Conservation (phyloP, 2,329 filamentous ascomycete genomes). For the Aspergillus tubingensis region DNA sequence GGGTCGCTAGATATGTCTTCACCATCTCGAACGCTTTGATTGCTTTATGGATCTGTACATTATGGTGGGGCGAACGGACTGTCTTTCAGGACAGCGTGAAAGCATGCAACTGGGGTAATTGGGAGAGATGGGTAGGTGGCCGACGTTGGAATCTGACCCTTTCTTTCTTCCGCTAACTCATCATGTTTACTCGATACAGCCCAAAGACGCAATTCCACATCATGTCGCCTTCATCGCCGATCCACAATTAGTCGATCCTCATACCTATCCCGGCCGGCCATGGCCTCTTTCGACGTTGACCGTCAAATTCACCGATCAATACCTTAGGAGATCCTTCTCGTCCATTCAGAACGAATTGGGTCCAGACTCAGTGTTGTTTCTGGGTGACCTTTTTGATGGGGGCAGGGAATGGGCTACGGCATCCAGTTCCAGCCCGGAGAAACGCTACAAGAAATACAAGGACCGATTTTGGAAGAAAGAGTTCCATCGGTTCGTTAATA, state of each 20-base stretch:
- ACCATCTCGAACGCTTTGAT: constrained; percentile 66
- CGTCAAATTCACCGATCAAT: constrained; percentile 80
- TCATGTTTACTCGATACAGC: constrained; percentile 53
- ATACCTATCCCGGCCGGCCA: constrained; percentile 86
- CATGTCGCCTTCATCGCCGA: constrained; percentile 83
- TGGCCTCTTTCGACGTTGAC: constrained; percentile 70
- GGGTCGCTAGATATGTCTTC: constrained; percentile 24
- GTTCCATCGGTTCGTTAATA: constrained; percentile 79
- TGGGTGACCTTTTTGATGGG: constrained; percentile 94
- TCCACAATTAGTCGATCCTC: constrained; percentile 87
- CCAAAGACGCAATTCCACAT: constrained; percentile 75
- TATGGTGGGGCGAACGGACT: constrained; percentile 84
- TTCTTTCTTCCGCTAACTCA: not conserved
- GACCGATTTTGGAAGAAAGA: constrained; percentile 83
- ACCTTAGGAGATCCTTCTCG: constrained; percentile 80
- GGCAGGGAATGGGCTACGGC: constrained; percentile 89
- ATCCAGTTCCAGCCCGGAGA: constrained; percentile 60
- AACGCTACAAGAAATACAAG: constrained; percentile 74
- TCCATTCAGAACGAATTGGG: constrained; percentile 72
- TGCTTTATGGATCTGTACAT: constrained; percentile 70
- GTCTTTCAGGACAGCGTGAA: constrained; percentile 71
- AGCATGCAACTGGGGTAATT: constrained; percentile 77
- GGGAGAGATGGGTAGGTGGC: constrained; percentile 83
- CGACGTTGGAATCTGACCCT: too few species aligned
- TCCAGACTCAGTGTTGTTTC: constrained; percentile 87